Evolutionary conservation across 805 yeast genomes (phyloP).

Genomic region (Metschnikowia lunata): DNA sequence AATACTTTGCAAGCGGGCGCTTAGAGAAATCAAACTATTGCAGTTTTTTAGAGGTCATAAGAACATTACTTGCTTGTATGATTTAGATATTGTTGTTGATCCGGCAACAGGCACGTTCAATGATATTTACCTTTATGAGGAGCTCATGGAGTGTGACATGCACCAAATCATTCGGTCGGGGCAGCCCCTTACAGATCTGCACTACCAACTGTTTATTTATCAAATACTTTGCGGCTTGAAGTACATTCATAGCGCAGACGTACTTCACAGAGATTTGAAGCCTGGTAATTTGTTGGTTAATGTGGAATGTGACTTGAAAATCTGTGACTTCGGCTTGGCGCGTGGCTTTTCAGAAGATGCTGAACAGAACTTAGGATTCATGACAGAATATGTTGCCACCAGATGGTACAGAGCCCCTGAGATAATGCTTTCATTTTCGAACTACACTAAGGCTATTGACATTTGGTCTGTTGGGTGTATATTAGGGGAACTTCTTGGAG

Average conservation of each 20-base stretch:
- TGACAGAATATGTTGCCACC: conserved; percentile 97
- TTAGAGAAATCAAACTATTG: conserved; percentile 83
- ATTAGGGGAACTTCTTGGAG: conserved; percentile 87
- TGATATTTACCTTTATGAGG: conserved; percentile 91
- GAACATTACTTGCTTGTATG: conserved; percentile 92
- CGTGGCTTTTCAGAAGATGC: conserved; percentile 83
- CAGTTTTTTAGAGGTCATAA: conserved; percentile 95
- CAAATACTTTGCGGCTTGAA: conserved; percentile 88
- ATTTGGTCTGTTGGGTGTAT: conserved; percentile 98
- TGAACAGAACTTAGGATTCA: conserved; percentile 83
- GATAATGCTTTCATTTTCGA: conserved; percentile 90
- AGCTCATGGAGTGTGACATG: conserved; percentile 97
- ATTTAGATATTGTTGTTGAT: conserved; percentile 83
- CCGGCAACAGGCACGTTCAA: conserved; percentile 62
- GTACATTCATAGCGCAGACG: conserved; percentile 88
- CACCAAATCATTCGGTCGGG: conserved; percentile 94
- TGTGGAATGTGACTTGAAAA: conserved; percentile 94
- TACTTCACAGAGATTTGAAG: conserved; percentile 88
- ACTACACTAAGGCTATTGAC: conserved; percentile 94
- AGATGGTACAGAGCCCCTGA: conserved; percentile 99
- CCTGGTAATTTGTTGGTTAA: conserved; percentile 91
- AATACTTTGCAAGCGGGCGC: conserved; percentile 84
- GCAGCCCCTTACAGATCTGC: conserved; percentile 91
- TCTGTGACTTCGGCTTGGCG: conserved; percentile 95
- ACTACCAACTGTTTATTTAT: conserved; percentile 88